Conservation (phyloP, 2,329 filamentous ascomycete genomes). For the Fusarium tricinctum region DNA sequence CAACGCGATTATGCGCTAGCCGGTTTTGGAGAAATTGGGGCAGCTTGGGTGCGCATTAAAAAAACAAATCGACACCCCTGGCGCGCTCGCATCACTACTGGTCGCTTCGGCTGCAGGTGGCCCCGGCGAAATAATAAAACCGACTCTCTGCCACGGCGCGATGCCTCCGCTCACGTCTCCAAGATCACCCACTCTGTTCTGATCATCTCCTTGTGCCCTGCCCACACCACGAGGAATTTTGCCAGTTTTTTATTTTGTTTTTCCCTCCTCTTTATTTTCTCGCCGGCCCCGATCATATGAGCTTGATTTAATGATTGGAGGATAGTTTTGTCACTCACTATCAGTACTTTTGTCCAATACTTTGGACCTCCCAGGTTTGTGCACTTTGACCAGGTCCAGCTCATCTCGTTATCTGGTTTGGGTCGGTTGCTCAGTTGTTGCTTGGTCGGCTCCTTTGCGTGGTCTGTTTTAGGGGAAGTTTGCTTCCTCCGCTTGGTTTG, state of each 20-base stretch:
- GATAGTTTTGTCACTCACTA: slow-evolving; percentile 7
- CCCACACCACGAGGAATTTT: slow-evolving; percentile 4
- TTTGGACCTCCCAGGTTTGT: slow-evolving; percentile 20
- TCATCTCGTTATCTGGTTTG: slow-evolving; percentile 21
- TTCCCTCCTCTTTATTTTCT: slow-evolving; percentile 23
- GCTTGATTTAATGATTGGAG: slow-evolving; percentile 37
- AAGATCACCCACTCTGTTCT: slow-evolving; percentile 36
- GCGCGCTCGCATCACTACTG: slow-evolving; percentile 34
- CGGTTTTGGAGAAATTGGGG: slow-evolving; percentile 52
- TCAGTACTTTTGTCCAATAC: slow-evolving; percentile 29
- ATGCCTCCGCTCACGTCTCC: slow-evolving; percentile 1
- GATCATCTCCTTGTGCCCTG: slow-evolving; percentile 8
- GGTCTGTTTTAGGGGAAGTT: neutral
- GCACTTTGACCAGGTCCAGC: slow-evolving; percentile 8
- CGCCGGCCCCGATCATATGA: neutral
- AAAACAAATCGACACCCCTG: slow-evolving; percentile 47
- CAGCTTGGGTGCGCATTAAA: slow-evolving; percentile 44
- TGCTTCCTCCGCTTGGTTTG: neutral
- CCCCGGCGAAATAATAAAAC: slow-evolving; percentile 47
- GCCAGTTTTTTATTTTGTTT: slow-evolving; percentile 4
- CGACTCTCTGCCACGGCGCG: slow-evolving; percentile 22
- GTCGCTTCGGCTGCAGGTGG: too few species aligned
- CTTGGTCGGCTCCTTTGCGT: slow-evolving; percentile 21
- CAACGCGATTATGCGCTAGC: slow-evolving; percentile 53
- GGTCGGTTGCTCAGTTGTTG: slow-evolving; percentile 32